phyloP scores from a whole-genome alignment of 1,284 basidiomycete species.

The Tilletiopsis washingtonensis region DNA sequence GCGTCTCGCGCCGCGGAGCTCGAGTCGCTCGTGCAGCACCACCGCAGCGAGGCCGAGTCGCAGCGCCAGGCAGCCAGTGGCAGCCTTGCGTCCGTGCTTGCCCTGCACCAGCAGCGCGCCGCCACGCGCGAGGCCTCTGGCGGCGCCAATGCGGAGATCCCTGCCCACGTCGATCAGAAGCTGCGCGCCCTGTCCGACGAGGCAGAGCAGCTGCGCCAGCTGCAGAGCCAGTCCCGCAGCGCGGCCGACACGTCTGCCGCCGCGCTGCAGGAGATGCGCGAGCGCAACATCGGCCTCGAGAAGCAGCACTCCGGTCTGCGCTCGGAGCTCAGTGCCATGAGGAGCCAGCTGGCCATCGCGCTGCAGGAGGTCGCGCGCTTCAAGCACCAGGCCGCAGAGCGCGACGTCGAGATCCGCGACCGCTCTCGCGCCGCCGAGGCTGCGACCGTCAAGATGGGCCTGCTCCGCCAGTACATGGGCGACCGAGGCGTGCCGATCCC shows the following conservation, averaged over 20 bases:
- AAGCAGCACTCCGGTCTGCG: slow-evolving; percentile 63
- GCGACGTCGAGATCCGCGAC: slow-evolving; percentile 62
- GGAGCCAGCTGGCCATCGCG: slow-evolving; percentile 65
- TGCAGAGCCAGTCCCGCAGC: slow-evolving; percentile 33
- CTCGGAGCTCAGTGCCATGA: slow-evolving; percentile 68
- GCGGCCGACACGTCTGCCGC: slow-evolving; percentile 46
- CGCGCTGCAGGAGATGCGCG: slow-evolving; percentile 61
- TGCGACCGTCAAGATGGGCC: slow-evolving; percentile 64
- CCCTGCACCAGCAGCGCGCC: slow-evolving; percentile 21
- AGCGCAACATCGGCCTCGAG: slow-evolving; percentile 61
- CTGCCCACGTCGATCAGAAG: slow-evolving; percentile 31
- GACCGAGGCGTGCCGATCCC: slow-evolving; percentile 57
- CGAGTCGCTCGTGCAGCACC: slow-evolving; percentile 62
- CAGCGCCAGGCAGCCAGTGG: slow-evolving; percentile 38
- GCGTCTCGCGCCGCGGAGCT: slow-evolving; percentile 66
- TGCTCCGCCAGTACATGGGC: slow-evolving; percentile 76
- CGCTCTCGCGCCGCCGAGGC: slow-evolving; percentile 65
- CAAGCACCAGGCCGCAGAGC: slow-evolving; percentile 47
- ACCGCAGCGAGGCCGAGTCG: slow-evolving; percentile 37
- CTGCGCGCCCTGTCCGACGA: slow-evolving; percentile 40
- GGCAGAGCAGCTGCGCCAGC: slow-evolving; percentile 33
- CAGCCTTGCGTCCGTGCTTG: slow-evolving; percentile 35
- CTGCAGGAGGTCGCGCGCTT: slow-evolving; percentile 65
- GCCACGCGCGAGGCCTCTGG: slow-evolving; percentile 14
- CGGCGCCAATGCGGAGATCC: slow-evolving; percentile 10